phyloP scores from a whole-genome alignment of 768 basidiomycete species.

The Boletus eberwhitei region DNA sequence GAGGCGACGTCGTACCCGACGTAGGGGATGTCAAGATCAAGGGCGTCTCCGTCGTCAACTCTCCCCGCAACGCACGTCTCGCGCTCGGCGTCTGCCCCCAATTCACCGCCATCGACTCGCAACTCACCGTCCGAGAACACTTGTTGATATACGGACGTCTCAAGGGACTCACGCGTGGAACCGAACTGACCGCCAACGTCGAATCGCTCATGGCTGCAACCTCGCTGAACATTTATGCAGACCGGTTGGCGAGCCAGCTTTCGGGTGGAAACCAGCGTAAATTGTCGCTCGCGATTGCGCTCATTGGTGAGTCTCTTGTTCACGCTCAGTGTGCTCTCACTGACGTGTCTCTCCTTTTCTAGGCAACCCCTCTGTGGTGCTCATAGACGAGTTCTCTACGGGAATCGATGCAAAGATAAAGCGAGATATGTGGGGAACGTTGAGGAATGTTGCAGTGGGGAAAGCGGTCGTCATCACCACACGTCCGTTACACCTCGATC shows the following conservation, averaged over 20 bases:
- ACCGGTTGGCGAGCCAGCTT: conserved; percentile 69
- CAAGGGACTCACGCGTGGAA: conserved; percentile 57
- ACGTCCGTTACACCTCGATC: conserved; percentile 39
- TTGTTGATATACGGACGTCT: conserved; percentile 67
- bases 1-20: conserved; percentile 67
- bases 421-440: conserved; percentile 77
- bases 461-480: conserved; percentile 74
- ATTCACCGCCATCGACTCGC: conserved; percentile 77
- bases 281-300: conserved; percentile 68
- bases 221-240: conserved; percentile 55
- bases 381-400: conserved; percentile 83
- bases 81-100: conserved; percentile 81
- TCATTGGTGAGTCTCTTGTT: conserved; percentile 48
- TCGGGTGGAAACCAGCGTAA: conserved; percentile 82
- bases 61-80: conserved; percentile 60
- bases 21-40: conserved; percentile 67
- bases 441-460: conserved; percentile 59
- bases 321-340: too few species aligned
- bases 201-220: conserved; percentile 57
- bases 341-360: neutral
- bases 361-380: conserved; percentile 74
- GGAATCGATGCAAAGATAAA: conserved; percentile 84
- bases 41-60: conserved; percentile 60
- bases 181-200: conserved; percentile 51
- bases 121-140: conserved; percentile 77